Evolutionary conservation across 352 stramenopile genomes (phyloP).

Genomic region (Phytophthora pluvialis): DNA sequence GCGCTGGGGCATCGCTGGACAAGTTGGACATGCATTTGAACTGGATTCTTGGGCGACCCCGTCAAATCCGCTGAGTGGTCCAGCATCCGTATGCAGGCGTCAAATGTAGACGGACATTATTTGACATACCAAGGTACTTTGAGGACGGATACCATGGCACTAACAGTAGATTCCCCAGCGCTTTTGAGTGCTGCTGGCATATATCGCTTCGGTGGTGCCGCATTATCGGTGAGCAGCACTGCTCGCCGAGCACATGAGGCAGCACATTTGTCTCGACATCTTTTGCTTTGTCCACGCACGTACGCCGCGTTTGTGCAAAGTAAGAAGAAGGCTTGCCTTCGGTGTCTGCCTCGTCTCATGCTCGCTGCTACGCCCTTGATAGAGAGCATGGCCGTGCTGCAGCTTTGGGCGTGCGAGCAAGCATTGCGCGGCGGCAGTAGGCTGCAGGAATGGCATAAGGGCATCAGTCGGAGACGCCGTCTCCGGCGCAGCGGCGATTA

Average conservation of each 20-base stretch:
- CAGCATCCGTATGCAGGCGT: background rate
- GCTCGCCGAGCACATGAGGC: too few relatives aligned
- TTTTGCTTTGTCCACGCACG: constrained; percentile 15
- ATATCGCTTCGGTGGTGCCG: too few relatives aligned
- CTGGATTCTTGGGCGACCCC: constrained; percentile 20
- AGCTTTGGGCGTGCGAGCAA: background rate
- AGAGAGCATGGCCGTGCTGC: background rate
- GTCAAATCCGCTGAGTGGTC: constrained; percentile 9
- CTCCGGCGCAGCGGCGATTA: too few relatives aligned
- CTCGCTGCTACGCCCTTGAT: constrained; percentile 7
- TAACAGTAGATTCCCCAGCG: too few relatives aligned
- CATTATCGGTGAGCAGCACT: background rate
- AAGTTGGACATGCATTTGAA: constrained; percentile 4
- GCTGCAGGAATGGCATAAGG: too few relatives aligned
- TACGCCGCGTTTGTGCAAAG: constrained; percentile 20
- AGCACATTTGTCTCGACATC: background rate
- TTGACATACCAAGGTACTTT: background rate
- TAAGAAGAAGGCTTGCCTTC: constrained; percentile 16
- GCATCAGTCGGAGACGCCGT: too few relatives aligned
- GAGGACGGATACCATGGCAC: too few relatives aligned
- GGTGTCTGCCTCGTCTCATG: constrained; percentile 19
- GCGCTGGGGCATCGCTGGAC: constrained; percentile 34
- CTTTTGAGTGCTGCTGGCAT: too few relatives aligned
- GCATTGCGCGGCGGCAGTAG: too few relatives aligned
- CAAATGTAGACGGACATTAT: background rate